A percentile compares a stretch with the other conserved stretches of the same genome.
phyloP scores from a whole-genome alignment of 495 filamentous ascomycete genomes.

The Filosporella fistucella region DNA sequence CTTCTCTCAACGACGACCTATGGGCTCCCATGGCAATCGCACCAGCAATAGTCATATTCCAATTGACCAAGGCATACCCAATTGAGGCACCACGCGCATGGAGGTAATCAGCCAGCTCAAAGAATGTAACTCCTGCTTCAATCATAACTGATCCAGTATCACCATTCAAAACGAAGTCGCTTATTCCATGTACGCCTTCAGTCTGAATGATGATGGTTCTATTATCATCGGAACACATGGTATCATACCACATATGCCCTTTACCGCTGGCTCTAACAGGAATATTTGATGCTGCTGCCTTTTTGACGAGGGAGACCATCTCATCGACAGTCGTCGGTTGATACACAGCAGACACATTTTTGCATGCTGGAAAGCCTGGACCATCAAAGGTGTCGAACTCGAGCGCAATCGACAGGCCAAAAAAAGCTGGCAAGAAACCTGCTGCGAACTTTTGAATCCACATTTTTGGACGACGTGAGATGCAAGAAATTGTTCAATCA shows the following conservation, averaged over 20 bases:
- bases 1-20: slow-evolving; percentile 38
- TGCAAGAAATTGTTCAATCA: too few relatives aligned
- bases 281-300: slow-evolving; percentile 26
- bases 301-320: slow-evolving; percentile 35
- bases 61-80: slow-evolving; percentile 45
- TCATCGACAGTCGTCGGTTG: slow-evolving; percentile 38
- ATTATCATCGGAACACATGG: slow-evolving; percentile 38
- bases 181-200: slow-evolving; percentile 36
- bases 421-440: neutral
- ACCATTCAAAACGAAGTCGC: slow-evolving; percentile 31
- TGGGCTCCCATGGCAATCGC: slow-evolving; percentile 47
- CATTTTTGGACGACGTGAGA: too few relatives aligned
- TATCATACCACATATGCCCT: slow-evolving; percentile 48
- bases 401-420: neutral
- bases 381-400: slow-evolving; percentile 46
- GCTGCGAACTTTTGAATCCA: too few relatives aligned
- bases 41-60: slow-evolving; percentile 47
- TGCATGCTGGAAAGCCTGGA: slow-evolving; percentile 39
- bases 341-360: slow-evolving; percentile 36
- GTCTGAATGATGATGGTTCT: slow-evolving; percentile 41
- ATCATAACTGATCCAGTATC: slow-evolving; percentile 37
- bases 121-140: slow-evolving; percentile 44
- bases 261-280: slow-evolving; percentile 41
- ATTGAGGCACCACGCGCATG: slow-evolving; percentile 38
- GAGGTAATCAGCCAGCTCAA: slow-evolving; percentile 44